Conservation (phyloP, 129 eudicot genomes). For the Scalesia atractyloides region DNA sequence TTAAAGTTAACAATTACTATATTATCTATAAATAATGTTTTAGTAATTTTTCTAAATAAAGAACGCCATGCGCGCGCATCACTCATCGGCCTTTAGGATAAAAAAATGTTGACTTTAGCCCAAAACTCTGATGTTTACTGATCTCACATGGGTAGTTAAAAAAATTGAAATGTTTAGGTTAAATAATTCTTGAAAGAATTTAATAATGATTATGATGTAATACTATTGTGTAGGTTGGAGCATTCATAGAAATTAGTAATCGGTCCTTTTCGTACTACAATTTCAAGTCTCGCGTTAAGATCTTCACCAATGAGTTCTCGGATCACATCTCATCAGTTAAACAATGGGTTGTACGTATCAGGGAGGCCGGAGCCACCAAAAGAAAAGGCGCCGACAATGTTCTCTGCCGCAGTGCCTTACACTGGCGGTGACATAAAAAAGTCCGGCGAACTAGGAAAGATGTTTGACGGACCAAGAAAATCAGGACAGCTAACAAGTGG, state of each 20-base stretch:
- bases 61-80: too few relatives aligned
- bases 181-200: not conserved
- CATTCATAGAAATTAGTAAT: conserved; percentile 8
- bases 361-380: conserved; percentile 92
- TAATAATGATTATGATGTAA: not conserved
- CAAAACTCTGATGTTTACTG: conserved; percentile 5
- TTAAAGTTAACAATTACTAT: too few relatives aligned
- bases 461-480: conserved; percentile 79
- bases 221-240: conserved; percentile 26
- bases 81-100: too few relatives aligned
- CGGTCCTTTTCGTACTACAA: not conserved
- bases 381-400: conserved; percentile 86
- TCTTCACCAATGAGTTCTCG: conserved; percentile 66
- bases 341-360: conserved; percentile 77
- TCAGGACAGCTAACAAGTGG: conserved; percentile 74
- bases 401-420: conserved; percentile 74
- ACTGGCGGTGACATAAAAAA: conserved; percentile 85
- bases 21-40: too few relatives aligned
- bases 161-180: not conserved
- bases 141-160: not conserved
- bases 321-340: conserved; percentile 71
- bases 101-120: not conserved
- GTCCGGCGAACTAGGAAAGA: conserved; percentile 83
- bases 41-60: too few relatives aligned
- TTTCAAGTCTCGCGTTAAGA: conserved; percentile 11